Conservation (phyloP, 352 stramenopile species). For the Elongisporangium undulatum region DNA sequence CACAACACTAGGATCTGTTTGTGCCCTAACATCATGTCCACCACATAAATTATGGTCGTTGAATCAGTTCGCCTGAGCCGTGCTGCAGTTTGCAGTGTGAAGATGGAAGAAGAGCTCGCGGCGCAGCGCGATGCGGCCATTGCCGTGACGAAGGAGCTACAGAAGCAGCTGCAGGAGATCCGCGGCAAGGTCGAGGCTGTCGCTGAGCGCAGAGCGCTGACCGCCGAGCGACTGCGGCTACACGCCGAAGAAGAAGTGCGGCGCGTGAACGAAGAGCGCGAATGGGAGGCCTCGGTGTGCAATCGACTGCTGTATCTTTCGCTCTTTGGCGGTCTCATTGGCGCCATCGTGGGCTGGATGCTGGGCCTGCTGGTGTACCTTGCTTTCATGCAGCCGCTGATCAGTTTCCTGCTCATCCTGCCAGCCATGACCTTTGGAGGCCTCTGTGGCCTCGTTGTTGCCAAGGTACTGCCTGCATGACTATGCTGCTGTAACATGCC, state of each 20-base stretch:
- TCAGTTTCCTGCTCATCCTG: slow-evolving; percentile 64
- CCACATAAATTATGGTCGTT: background rate
- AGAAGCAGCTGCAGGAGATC: slow-evolving; percentile 51
- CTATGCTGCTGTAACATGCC: background rate
- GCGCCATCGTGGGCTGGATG: slow-evolving; percentile 47
- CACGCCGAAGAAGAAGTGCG: slow-evolving; percentile 58
- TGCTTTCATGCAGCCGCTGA: slow-evolving; percentile 40
- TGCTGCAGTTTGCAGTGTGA: slow-evolving; percentile 3
- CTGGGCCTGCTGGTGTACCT: slow-evolving; percentile 46
- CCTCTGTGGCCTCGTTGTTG: slow-evolving; percentile 38
- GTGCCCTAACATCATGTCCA: background rate
- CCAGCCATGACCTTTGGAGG: slow-evolving; percentile 51
- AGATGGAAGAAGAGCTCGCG: slow-evolving; percentile 69
- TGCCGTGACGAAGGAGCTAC: slow-evolving; percentile 69
- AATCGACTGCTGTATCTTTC: slow-evolving; percentile 44
- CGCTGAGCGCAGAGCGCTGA: slow-evolving; percentile 65
- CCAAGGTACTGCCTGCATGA: slow-evolving; percentile 27
- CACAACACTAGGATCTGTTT: no score
- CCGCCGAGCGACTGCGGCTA: slow-evolving; percentile 57
- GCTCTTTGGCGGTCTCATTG: slow-evolving; percentile 44
- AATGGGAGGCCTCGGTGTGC: slow-evolving; percentile 45
- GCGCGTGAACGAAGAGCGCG: slow-evolving; percentile 31
- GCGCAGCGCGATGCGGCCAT: slow-evolving; percentile 73
- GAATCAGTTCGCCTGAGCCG: slow-evolving; percentile 3
- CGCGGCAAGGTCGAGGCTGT: slow-evolving; percentile 43